Conservation (phyloP, 2,329 filamentous ascomycete genomes). For the Aschersonia sp. region DNA sequence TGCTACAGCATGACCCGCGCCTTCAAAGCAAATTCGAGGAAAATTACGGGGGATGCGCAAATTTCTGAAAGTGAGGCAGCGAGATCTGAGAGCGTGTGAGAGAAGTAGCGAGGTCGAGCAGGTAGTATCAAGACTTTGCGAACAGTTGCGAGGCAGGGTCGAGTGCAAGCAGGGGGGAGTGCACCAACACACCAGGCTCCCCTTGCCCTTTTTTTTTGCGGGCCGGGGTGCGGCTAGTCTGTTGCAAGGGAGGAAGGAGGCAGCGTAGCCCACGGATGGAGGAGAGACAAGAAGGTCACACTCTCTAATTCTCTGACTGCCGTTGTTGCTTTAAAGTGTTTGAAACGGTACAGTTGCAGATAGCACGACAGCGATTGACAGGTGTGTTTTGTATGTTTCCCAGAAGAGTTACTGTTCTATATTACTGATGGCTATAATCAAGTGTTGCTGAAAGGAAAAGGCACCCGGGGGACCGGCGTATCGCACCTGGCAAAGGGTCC, state of each 20-base stretch:
- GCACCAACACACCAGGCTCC: conserved; percentile 1
- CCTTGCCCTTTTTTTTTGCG: conserved; percentile 1
- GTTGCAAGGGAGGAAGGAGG: background rate
- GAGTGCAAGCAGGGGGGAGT: background rate
- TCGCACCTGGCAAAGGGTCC: no score
- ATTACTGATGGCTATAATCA: background rate
- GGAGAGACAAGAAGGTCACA: background rate
- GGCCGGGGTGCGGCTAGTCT: background rate
- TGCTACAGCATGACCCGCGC: no score
- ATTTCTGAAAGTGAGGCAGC: background rate
- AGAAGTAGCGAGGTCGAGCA: background rate
- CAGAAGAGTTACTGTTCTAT: background rate
- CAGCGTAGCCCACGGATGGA: background rate
- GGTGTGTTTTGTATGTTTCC: background rate
- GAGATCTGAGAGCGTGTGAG: background rate
- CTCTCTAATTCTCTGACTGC: background rate
- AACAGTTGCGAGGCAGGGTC: conserved; percentile 1
- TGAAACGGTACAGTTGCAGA: background rate
- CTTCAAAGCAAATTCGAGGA: background rate
- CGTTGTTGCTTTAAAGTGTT: background rate
- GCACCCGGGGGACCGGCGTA: background rate
- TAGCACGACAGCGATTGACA: background rate
- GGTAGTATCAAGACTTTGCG: conserved; percentile 1
- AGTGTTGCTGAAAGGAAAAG: background rate
- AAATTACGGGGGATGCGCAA: background rate